A percentile compares a stretch with the other conserved stretches of the same genome.
Evolutionary conservation across 2,329 filamentous ascomycete genomes (phyloP).

Genomic region (Diaporthe amygdali): DNA sequence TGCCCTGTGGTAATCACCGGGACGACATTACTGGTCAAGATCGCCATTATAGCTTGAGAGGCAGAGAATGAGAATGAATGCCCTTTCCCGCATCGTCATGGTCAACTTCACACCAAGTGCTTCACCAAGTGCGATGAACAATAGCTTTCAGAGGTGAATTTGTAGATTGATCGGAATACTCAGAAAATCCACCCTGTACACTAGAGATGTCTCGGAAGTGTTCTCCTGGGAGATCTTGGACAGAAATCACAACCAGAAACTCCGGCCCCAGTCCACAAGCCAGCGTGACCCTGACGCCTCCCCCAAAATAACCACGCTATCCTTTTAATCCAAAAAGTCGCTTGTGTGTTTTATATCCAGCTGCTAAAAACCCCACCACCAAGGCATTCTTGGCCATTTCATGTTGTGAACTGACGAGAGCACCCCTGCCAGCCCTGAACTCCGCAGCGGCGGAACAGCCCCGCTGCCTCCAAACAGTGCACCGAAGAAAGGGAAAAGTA

Average conservation of each 20-base stretch:
- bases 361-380: neutral
- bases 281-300: conserved; percentile 11
- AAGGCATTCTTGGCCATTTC: neutral
- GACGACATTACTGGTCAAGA: neutral
- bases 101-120: neutral
- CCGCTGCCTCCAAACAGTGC: neutral
- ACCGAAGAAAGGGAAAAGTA: neutral
- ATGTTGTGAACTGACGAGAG: neutral
- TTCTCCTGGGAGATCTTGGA: neutral
- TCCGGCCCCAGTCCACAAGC: conserved; percentile 7
- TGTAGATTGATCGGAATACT: neutral
- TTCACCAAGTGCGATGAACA: too few species aligned
- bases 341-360: neutral
- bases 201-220: too few species aligned
- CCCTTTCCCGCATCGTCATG: neutral
- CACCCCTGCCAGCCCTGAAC: neutral
- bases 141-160: neutral
- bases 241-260: neutral
- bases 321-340: conserved; percentile 10
- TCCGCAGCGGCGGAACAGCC: neutral
- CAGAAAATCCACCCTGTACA: neutral
- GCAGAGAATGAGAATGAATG: too few species aligned
- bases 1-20: neutral
- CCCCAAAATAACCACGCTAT: conserved; percentile 14
- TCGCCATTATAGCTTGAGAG: too few species aligned